Percentiles rank a stretch among this genome's conserved stretches.
phyloP scores from a whole-genome alignment of 495 filamentous ascomycete genomes.

The Talaromyces thailandensis region DNA sequence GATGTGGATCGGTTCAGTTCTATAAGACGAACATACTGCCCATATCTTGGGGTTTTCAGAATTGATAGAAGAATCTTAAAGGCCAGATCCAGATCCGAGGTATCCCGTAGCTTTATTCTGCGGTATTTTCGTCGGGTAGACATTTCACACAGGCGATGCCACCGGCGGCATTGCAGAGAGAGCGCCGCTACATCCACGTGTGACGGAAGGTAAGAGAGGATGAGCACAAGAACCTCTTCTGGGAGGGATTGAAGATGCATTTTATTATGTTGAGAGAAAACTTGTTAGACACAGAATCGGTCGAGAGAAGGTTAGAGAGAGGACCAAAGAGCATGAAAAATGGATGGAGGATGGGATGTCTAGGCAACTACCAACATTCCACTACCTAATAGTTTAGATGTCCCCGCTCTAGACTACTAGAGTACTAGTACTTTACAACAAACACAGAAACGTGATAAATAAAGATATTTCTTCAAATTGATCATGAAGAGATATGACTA shows the following conservation, averaged over 20 bases:
- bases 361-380: not conserved
- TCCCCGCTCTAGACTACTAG: too few species aligned
- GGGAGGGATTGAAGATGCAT: constrained; percentile 8
- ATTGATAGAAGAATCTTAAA: not conserved
- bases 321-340: not conserved
- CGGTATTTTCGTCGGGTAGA: not conserved
- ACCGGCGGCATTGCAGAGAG: not conserved
- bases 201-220: constrained; percentile 11
- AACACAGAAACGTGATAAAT: not conserved
- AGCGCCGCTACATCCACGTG: not conserved
- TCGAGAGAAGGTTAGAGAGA: not conserved
- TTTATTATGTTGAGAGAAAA: not conserved
- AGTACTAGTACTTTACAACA: not conserved
- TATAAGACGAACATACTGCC: not conserved
- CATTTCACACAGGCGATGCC: not conserved
- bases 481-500: not conserved
- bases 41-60: not conserved
- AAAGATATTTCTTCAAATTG: not conserved
- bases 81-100: not conserved
- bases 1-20: not conserved
- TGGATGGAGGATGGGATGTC: not conserved
- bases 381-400: not conserved
- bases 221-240: constrained; percentile 7
- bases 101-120: not conserved
- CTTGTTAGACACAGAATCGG: not conserved